phyloP scores from a whole-genome alignment of 176 grass and related monocot species.

The Oryza meridionalis region DNA sequence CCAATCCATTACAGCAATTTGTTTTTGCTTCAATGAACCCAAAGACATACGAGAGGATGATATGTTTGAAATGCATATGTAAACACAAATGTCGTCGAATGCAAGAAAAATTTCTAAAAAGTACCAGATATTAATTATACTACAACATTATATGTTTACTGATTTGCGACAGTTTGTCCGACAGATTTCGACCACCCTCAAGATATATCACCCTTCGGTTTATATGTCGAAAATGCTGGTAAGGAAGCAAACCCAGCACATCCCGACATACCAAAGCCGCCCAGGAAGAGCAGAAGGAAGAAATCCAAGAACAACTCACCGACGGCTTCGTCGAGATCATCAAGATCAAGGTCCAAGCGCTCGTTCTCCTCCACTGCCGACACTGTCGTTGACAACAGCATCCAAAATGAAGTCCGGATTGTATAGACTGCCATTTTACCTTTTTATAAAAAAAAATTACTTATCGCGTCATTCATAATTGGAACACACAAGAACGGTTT shows the following conservation, averaged over 20 bases:
- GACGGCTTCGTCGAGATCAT: slow-evolving; percentile 47
- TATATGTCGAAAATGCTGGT: slow-evolving; percentile 50
- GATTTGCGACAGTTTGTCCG: neutral
- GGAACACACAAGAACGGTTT: slow-evolving; percentile 17
- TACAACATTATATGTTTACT: neutral
- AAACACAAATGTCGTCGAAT: neutral
- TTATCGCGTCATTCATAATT: neutral
- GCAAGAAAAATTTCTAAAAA: neutral
- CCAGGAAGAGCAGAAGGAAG: slow-evolving; percentile 57
- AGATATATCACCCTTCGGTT: slow-evolving; percentile 65
- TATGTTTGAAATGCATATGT: neutral
- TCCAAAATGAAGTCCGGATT: slow-evolving; percentile 39
- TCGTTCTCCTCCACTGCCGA: slow-evolving; percentile 51
- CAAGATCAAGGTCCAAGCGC: slow-evolving; percentile 57
- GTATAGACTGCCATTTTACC: slow-evolving; percentile 35
- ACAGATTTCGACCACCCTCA: slow-evolving; percentile 81
- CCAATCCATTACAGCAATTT: neutral
- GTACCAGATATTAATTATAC: no score
- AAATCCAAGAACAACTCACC: slow-evolving; percentile 60
- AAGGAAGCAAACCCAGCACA: slow-evolving; percentile 43
- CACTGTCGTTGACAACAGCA: neutral
- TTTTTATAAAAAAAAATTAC: no score
- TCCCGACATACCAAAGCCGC: slow-evolving; percentile 77
- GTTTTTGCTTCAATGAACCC: neutral
- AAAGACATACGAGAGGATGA: neutral